Evolutionary conservation across 176 grass and related monocot genomes (phyloP).

Genomic region (Rhynchospora breviuscula): DNA sequence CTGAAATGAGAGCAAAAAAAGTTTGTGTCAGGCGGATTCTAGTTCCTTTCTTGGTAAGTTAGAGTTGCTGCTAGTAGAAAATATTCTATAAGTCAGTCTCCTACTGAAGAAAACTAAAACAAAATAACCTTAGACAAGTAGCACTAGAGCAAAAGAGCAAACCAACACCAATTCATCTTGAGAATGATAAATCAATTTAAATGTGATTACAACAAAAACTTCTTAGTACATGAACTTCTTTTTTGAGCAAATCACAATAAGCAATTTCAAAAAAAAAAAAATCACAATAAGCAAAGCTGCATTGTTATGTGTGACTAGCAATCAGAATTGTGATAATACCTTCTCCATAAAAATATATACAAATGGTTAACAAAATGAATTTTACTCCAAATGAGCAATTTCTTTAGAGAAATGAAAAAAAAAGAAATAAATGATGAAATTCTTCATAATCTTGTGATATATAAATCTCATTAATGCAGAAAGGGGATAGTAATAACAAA

Average conservation of each 20-base stretch:
- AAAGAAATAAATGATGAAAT: conserved; percentile 4
- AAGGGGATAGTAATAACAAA: background rate
- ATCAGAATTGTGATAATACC: background rate
- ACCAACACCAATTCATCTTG: background rate
- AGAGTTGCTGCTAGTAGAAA: background rate
- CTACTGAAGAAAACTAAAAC: background rate
- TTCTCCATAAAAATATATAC: background rate
- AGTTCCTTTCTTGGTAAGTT: background rate
- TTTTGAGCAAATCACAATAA: background rate
- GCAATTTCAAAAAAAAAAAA: too few relatives aligned
- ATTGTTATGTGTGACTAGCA: background rate
- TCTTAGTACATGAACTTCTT: background rate
- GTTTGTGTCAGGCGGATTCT: conserved; percentile 13
- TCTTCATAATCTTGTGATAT: conserved; percentile 9
- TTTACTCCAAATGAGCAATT: background rate
- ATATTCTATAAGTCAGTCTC: background rate
- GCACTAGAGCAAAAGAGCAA: background rate
- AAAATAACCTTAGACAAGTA: conserved; percentile 1
- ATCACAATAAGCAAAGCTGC: background rate
- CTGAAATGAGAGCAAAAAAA: conserved; percentile 15
- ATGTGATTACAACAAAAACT: background rate
- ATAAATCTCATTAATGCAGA: background rate
- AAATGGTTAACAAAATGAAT: conserved; percentile 1
- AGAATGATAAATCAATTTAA: background rate
- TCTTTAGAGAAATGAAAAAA: background rate